Evolutionary conservation across 495 filamentous ascomycete species (phyloP).

Genomic region (Tuber umbilicatum): DNA sequence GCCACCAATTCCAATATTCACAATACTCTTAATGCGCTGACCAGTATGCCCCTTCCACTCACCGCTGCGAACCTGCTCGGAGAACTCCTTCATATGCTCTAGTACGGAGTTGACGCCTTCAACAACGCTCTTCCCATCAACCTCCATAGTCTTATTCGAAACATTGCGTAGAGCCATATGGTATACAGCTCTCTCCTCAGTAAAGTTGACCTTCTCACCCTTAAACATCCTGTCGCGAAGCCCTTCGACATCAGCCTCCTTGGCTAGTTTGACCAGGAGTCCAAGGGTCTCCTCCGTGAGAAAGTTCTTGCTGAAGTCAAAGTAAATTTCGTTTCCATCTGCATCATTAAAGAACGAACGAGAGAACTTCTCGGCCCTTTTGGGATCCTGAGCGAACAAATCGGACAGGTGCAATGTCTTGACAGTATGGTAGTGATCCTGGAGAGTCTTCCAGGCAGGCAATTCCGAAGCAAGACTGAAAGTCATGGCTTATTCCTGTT

Average conservation of each 20-base stretch:
- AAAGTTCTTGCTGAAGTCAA: conserved; percentile 99
- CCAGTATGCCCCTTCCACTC: conserved; percentile 98
- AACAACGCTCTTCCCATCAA: conserved; percentile 91
- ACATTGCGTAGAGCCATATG: conserved; percentile 89
- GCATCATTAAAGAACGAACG: conserved; percentile 73
- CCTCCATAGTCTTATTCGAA: conserved; percentile 75
- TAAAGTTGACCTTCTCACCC: conserved; percentile 98
- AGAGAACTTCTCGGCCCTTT: conserved; percentile 85
- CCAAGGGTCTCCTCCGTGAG: conserved; percentile 85
- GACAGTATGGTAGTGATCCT: conserved; percentile 79
- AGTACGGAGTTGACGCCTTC: conserved; percentile 87
- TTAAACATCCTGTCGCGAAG: conserved; percentile 95
- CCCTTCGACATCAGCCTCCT: conserved; percentile 83
- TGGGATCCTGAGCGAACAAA: conserved; percentile 78
- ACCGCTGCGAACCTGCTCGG: conserved; percentile 85
- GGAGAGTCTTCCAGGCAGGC: conserved; percentile 76
- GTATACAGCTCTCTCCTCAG: conserved; percentile 92
- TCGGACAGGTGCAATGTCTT: conserved; percentile 88
- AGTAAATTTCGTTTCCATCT: conserved; percentile 72
- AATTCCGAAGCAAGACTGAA: conserved; percentile 76
- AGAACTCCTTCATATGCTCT: conserved; percentile 95
- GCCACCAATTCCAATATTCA: conserved; percentile 98
- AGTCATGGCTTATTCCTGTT: conserved; percentile 33
- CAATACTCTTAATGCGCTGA: conserved; percentile 89
- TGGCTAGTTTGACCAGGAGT: conserved; percentile 76